A percentile compares a stretch with the other conserved stretches of the same genome.
phyloP scores from a whole-genome alignment of 116 monocot species.

The Posidonia oceanica region DNA sequence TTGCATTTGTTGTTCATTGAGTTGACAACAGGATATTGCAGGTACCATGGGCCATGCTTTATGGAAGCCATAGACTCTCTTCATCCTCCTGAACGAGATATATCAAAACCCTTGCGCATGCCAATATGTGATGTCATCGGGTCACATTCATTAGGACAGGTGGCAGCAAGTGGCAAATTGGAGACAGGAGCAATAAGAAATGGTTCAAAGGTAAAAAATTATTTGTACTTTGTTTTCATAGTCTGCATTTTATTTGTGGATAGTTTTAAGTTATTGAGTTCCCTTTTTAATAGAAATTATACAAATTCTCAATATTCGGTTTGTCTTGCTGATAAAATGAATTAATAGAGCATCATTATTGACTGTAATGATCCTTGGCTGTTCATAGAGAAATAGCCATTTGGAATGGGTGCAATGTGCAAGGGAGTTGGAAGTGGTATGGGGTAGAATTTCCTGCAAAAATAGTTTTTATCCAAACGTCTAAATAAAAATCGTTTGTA shows the following conservation, averaged over 20 bases:
- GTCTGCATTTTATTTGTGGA: neutral
- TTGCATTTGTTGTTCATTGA: neutral
- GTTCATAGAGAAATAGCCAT: no score
- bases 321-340: no score
- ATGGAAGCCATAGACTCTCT: conserved; percentile 81
- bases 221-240: neutral
- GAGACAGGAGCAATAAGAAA: conserved; percentile 67
- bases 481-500: no score
- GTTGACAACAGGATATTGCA: conserved; percentile 17
- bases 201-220: conserved; percentile 65
- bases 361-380: no score
- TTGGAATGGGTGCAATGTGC: no score
- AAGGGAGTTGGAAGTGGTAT: no score
- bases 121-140: conserved; percentile 85
- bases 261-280: no score
- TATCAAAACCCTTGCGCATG: conserved; percentile 64
- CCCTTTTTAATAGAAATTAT: no score
- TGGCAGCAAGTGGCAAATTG: conserved; percentile 77
- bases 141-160: conserved; percentile 50
- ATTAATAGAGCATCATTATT: no score
- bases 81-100: conserved; percentile 45
- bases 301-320: no score
- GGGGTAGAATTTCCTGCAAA: no score
- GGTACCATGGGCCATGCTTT: conserved; percentile 63
- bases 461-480: no score